phyloP scores from a whole-genome alignment of 2,329 filamentous ascomycete genomes.

The Coniochaeta ligniaria region DNA sequence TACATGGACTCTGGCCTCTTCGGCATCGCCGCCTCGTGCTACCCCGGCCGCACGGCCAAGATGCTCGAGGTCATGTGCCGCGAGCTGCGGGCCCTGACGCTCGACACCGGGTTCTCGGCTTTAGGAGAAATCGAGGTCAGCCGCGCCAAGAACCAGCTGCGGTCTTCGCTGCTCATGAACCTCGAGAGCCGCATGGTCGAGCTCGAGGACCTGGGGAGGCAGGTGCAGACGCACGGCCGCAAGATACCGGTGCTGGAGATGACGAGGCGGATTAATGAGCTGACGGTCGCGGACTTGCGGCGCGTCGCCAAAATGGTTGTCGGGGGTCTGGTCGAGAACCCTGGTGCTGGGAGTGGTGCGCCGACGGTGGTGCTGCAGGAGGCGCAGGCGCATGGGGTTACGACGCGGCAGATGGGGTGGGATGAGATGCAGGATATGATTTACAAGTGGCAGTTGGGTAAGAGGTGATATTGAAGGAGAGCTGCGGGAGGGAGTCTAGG shows the following conservation, averaged over 20 bases:
- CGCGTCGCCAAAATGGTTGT: constrained; percentile 76
- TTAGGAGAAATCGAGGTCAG: constrained; percentile 73
- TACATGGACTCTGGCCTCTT: constrained; percentile 96
- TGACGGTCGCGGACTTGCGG: constrained; percentile 74
- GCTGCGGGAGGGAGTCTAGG: background rate
- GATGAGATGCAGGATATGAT: constrained; percentile 86
- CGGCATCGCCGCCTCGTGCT: constrained; percentile 82
- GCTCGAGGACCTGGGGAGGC: constrained; percentile 87
- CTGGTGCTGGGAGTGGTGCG: constrained; percentile 71
- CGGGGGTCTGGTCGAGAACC: constrained; percentile 67
- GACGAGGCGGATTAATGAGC: constrained; percentile 75
- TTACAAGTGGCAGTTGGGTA: constrained; percentile 74
- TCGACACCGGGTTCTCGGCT: constrained; percentile 66
- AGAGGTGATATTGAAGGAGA: constrained; percentile 23
- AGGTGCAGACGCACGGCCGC: constrained; percentile 92
- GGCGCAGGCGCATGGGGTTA: constrained; percentile 67
- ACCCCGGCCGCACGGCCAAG: constrained; percentile 65
- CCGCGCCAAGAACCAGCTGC: constrained; percentile 93
- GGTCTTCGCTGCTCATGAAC: constrained; percentile 90
- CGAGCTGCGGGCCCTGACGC: constrained; percentile 71
- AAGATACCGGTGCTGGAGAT: constrained; percentile 92
- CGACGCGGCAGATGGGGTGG: constrained; percentile 67
- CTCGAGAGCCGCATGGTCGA: constrained; percentile 96
- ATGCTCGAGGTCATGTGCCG: constrained; percentile 97
- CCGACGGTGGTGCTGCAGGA: constrained; percentile 95